Conservation (phyloP, 2,329 filamentous ascomycete genomes). For the Sclerotinia spermophila region DNA sequence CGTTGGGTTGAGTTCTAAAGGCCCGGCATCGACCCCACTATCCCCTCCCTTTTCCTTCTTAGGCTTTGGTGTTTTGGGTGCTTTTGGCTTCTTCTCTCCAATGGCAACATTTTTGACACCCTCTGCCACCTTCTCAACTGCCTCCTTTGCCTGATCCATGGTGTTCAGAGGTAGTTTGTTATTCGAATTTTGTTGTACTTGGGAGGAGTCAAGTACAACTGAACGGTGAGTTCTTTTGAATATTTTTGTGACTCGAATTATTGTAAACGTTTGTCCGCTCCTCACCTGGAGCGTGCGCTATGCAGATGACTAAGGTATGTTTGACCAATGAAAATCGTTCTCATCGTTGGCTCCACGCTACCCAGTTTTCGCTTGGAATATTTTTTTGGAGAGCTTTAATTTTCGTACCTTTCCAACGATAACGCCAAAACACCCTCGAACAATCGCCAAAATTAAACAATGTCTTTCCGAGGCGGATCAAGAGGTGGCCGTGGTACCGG, state of each 20-base stretch:
- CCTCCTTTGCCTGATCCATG: slow-evolving; percentile 49
- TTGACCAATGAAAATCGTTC: slow-evolving; percentile 15
- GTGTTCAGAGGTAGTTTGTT: slow-evolving; percentile 6
- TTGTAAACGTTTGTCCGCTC: slow-evolving; percentile 2
- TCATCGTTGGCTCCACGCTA: slow-evolving; percentile 11
- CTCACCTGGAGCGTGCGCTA: neutral
- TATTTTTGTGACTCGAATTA: slow-evolving; percentile 17
- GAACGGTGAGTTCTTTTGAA: slow-evolving; percentile 8
- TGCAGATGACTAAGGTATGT: neutral
- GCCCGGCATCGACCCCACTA: slow-evolving; percentile 41
- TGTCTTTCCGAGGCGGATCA: slow-evolving; percentile 55
- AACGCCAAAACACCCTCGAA: slow-evolving; percentile 39
- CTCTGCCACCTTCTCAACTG: slow-evolving; percentile 50
- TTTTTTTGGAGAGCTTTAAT: slow-evolving; percentile 22
- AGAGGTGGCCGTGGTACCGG: slow-evolving; percentile 47
- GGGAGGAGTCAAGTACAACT: slow-evolving; percentile 3
- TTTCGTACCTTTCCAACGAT: slow-evolving; percentile 33
- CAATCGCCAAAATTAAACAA: slow-evolving; percentile 25
- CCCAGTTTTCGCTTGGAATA: slow-evolving; percentile 20
- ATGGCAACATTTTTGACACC: slow-evolving; percentile 59
- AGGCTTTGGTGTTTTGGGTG: slow-evolving; percentile 38
- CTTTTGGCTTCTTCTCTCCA: slow-evolving; percentile 41
- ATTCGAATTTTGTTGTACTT: neutral
- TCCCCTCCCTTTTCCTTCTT: slow-evolving; percentile 51
- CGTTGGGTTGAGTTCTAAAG: slow-evolving; percentile 50